A percentile compares a stretch with the other conserved stretches of the same genome.
Evolutionary conservation across 169 alveolate genomes (phyloP).

Genomic region (Eimeria brunetti): DNA sequence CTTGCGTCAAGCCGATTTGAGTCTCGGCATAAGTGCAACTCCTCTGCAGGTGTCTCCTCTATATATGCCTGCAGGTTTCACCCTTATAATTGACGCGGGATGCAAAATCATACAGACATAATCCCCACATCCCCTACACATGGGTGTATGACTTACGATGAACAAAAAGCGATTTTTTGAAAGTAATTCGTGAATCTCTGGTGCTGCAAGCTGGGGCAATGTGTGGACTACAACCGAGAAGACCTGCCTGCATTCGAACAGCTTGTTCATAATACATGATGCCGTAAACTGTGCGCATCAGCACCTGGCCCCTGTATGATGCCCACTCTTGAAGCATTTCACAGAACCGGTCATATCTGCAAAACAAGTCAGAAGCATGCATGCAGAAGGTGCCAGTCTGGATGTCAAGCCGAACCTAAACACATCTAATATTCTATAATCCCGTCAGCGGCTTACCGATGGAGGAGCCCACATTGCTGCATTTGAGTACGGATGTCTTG

Average conservation of each 20-base stretch:
- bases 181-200: not conserved
- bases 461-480: slow-evolving; percentile 71
- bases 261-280: slow-evolving; percentile 79
- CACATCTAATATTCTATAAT: not conserved
- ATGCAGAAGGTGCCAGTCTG: not conserved
- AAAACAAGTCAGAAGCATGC: not conserved
- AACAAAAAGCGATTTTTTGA: not conserved
- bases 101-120: not conserved
- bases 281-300: slow-evolving; percentile 79
- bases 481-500: slow-evolving; percentile 62
- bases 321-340: slow-evolving; percentile 81
- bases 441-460: slow-evolving; percentile 50
- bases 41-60: slow-evolving; percentile 56
- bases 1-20: slow-evolving; percentile 50
- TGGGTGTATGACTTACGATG: not conserved
- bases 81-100: not conserved
- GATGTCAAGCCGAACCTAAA: not conserved
- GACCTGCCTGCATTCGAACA: slow-evolving; percentile 76
- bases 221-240: not conserved
- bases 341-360: slow-evolving; percentile 71
- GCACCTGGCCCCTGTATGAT: slow-evolving; percentile 78
- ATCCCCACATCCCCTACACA: not conserved
- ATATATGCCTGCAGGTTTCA: slow-evolving; percentile 54
- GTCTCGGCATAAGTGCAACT: slow-evolving; percentile 74
- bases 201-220: not conserved